Evolutionary conservation across 202 grass and related monocot species (phyloP), one percentile per base, ranked within the genome.

Genomic region (Cymbopogon flexuosus): DNA sequence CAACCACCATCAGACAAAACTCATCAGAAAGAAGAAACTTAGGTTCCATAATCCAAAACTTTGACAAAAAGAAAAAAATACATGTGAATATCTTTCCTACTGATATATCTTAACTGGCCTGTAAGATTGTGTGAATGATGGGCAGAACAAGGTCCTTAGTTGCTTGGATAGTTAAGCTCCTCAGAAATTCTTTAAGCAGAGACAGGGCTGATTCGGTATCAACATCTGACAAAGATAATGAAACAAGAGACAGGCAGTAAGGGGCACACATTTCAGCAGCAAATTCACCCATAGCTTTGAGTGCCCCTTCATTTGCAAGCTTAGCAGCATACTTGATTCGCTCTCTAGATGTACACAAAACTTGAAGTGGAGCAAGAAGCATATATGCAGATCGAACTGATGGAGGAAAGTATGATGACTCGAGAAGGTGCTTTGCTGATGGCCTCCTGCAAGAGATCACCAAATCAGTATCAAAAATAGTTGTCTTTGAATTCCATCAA

Each of bases 101-200:
- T 70, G 41, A 74, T 81, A 84, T 75, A 74, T 83, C 83, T 90
- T 77, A 90, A 97, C 94, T 83, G 83, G 91, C 95, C 95, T 97
- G 95, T 89, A 97, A 87, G 84, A 97, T 94, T 72, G 93, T 97
- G 81, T 97, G 92, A 94, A 97, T 89, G 63, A 91, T 79, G 62
- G 74, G 90, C 49, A 97, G 81, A 83, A 97, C 79, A 67, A 81
- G 88, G 67, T 88, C 82, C 78, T 88, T 94, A 21, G 88, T 83
- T 74, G 88, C 90, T 72, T 81, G 82, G 54, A 72, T 83, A 64
- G 63, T 97, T 73, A 97, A 87, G 83, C 89, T 88, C 76, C 87
- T 92, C 34, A 97, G 56, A 79, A 97, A 92, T 62, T 97, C 95
- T 80, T 90, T 92, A 51, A 94, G 84, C 36, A 97, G 76, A 84